Evolutionary conservation across 306 rosid genomes (phyloP).

Genomic region (Casuarina glauca): DNA sequence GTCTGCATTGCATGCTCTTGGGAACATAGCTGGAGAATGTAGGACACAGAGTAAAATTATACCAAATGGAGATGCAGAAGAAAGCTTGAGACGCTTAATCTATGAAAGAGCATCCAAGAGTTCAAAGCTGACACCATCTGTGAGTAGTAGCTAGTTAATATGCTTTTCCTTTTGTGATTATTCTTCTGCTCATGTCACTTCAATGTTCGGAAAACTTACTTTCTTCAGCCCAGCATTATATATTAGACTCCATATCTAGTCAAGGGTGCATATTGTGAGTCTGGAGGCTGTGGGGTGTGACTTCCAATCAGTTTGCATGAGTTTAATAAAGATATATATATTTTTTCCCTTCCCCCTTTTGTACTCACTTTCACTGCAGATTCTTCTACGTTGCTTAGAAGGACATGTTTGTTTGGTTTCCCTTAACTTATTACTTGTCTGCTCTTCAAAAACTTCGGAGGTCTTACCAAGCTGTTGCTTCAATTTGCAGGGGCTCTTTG

Average conservation of each 20-base stretch:
- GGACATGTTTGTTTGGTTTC: slow-evolving; percentile 8
- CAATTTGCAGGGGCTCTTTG: slow-evolving; percentile 75
- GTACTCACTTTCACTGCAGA: not conserved
- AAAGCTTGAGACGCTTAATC: slow-evolving; percentile 56
- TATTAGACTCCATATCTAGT: not conserved
- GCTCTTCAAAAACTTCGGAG: slow-evolving; percentile 16
- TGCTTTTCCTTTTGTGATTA: slow-evolving; percentile 20
- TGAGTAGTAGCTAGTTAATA: slow-evolving; percentile 33
- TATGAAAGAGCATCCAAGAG: slow-evolving; percentile 69
- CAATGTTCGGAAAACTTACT: not conserved
- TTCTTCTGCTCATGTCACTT: slow-evolving; percentile 10
- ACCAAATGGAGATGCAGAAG: slow-evolving; percentile 69
- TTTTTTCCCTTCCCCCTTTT: not conserved
- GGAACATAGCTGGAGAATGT: slow-evolving; percentile 74
- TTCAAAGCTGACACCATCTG: slow-evolving; percentile 78
- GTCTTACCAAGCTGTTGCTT: slow-evolving; percentile 30
- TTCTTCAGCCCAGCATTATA: not conserved
- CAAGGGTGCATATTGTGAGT: not conserved
- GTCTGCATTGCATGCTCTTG: slow-evolving; percentile 95
- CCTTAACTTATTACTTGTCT: slow-evolving; percentile 19
- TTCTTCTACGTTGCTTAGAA: not conserved
- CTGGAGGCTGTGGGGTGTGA: not conserved
- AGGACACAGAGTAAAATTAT: slow-evolving; percentile 52
- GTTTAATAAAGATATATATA: not conserved
- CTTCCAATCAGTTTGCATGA: slow-evolving; percentile 9